These are phyloP conservation scores for Phlebiopsis gigantea DNA, from an alignment of 768 basidiomycete genomes.

Conservation along the genomic window DNA sequence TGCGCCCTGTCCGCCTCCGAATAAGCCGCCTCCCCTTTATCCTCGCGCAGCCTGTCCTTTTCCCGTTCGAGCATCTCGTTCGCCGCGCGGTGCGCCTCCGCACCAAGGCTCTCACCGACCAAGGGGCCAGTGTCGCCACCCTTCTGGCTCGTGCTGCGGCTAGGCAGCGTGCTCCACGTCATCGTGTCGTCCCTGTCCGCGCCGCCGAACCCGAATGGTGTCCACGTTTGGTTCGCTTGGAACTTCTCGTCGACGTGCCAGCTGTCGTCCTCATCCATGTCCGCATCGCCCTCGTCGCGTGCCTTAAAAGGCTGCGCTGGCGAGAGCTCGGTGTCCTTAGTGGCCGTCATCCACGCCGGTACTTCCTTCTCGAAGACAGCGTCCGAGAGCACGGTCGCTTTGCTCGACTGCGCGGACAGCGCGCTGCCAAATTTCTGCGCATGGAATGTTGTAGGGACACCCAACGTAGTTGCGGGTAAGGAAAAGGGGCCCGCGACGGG, in stretches of 20 bases:
- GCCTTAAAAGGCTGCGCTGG: neutral
- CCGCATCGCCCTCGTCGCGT: slow-evolving; percentile 11
- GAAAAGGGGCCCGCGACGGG: slow-evolving; percentile 34
- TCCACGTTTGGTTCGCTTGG: slow-evolving; percentile 52
- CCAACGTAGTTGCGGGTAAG: slow-evolving; percentile 39
- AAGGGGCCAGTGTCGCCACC: slow-evolving; percentile 19
- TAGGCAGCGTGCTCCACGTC: slow-evolving; percentile 71
- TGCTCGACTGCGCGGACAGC: slow-evolving; percentile 45
- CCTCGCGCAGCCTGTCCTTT: slow-evolving; percentile 15
- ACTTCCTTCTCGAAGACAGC: slow-evolving; percentile 44
- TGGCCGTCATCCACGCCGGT: slow-evolving; percentile 48
- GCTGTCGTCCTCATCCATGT: slow-evolving; percentile 60
- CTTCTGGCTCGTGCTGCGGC: slow-evolving; percentile 31
- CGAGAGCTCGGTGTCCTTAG: slow-evolving; percentile 53
- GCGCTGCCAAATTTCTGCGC: slow-evolving; percentile 10
- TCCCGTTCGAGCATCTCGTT: slow-evolving; percentile 7
- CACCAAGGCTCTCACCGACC: slow-evolving; percentile 9
- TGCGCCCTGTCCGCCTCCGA: slow-evolving; percentile 12
- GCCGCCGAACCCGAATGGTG: slow-evolving; percentile 33
- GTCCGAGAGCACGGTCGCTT: slow-evolving; percentile 49
- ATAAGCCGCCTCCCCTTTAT: neutral
- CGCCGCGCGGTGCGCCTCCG: slow-evolving; percentile 6
- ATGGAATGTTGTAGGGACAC: slow-evolving; percentile 32
- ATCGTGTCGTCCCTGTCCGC: slow-evolving; percentile 68
- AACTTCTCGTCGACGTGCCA: slow-evolving; percentile 72